Evolutionary conservation across 345 rosid genomes (phyloP), one percentile per base, ranked within the genome.

Genomic region (Dipteronia sinensis): DNA sequence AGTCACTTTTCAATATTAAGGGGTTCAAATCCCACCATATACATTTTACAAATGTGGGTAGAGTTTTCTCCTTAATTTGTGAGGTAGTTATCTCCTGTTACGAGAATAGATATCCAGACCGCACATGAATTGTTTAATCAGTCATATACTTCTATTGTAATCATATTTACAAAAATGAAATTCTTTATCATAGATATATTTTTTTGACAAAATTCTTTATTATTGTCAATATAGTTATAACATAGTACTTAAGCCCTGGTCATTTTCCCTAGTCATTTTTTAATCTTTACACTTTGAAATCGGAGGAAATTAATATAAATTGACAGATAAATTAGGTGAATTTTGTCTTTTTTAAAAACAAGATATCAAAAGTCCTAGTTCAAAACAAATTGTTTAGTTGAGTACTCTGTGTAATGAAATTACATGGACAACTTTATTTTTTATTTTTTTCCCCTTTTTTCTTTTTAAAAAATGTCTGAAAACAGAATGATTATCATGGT

Each of bases 401-500:
- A 34, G 38, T 34, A 34, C 38, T 34, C 38, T 34, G 38, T 34
- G 38, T 34, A 42, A 42, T 15, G 0, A 23, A 63, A 23, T 11
- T 63, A 63, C 38, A 7, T 23, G 19, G 38, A 27, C 29, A 63
- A 63, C 59, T 49, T 19, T 23, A 13, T 34, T 34, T 34, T 34
- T 2, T 22, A 17, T 22, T 31, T 29, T 31, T 10, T n/a, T n/a
- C 27, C 23, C 58, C 25, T 1, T 49, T 12, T 49, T 49, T 49
- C 55, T 49, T 34, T 49, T 13, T 2, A 13, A 49, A 53, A 4
- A 53, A 53, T 53, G 58, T 53, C 58, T 16, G 25, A 19, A 25
- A 62, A 67, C 74, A 61, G 75, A 74, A 79, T 79, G 71, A 79
- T 74, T 66, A 64, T 49, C 1, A 19, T 53, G 46, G n/a, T 29